Evolutionary conservation across 352 stramenopile genomes (phyloP).

Genomic region (Pythium aristosporum): DNA sequence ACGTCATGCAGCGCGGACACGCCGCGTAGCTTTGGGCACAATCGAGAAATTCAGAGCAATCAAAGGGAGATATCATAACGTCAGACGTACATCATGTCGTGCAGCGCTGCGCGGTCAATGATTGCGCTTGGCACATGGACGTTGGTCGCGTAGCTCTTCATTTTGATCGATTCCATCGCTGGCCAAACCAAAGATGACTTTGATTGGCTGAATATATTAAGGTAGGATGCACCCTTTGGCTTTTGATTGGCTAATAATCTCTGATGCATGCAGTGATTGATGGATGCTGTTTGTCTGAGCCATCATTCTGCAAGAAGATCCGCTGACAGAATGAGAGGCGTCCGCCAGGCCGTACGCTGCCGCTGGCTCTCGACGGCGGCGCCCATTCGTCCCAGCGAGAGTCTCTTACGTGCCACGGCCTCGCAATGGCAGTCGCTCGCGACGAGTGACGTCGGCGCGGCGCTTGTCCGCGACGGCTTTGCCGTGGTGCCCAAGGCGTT

Average conservation of each 20-base stretch:
- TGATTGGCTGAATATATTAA: too few species aligned
- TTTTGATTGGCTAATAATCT: slow-evolving; percentile 1
- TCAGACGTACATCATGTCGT: slow-evolving; percentile 51
- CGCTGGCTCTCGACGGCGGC: slow-evolving; percentile 1
- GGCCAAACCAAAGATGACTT: too few species aligned
- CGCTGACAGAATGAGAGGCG: slow-evolving; percentile 3
- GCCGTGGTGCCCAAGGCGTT: slow-evolving; percentile 54
- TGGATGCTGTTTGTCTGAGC: not conserved
- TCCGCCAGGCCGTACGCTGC: slow-evolving; percentile 1
- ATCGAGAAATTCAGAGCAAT: not conserved
- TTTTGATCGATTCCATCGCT: not conserved
- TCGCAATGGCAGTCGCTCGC: slow-evolving; percentile 32
- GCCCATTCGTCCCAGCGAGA: not conserved
- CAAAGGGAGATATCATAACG: too few species aligned
- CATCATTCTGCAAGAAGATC: not conserved
- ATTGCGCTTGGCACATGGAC: slow-evolving; percentile 48
- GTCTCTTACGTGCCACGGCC: slow-evolving; percentile 4
- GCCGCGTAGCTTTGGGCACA: slow-evolving; percentile 39
- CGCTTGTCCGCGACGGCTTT: slow-evolving; percentile 53
- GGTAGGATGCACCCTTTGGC: too few species aligned
- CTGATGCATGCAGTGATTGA: not conserved
- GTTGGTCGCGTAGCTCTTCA: slow-evolving; percentile 16
- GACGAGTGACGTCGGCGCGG: slow-evolving; percentile 27
- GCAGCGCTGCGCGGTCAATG: slow-evolving; percentile 44
- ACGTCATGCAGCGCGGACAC: slow-evolving; percentile 48